phyloP scores from a whole-genome alignment of 2,329 filamentous ascomycete species.

The Eurotiales sp. region DNA sequence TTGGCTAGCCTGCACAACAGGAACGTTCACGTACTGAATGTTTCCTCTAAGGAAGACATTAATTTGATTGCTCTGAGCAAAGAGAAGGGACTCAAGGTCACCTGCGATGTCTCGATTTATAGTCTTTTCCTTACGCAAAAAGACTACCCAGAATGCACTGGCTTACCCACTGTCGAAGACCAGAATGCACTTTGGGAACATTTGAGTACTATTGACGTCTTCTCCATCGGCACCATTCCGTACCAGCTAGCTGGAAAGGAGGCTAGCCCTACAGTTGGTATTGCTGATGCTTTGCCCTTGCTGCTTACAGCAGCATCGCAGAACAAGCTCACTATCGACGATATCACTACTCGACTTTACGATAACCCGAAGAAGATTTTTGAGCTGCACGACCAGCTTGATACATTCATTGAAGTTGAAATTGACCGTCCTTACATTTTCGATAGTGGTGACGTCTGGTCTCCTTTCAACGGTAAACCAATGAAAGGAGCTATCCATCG shows the following conservation, averaged over 20 bases:
- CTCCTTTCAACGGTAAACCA: slow-evolving; percentile 66
- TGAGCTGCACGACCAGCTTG: slow-evolving; percentile 75
- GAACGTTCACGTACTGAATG: slow-evolving; percentile 74
- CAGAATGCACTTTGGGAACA: slow-evolving; percentile 73
- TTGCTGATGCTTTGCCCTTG: slow-evolving; percentile 69
- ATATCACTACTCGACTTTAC: slow-evolving; percentile 67
- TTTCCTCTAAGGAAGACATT: slow-evolving; percentile 79
- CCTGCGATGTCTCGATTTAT: slow-evolving; percentile 79
- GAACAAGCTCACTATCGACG: slow-evolving; percentile 68
- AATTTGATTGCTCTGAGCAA: slow-evolving; percentile 72
- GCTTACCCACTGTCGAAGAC: slow-evolving; percentile 63
- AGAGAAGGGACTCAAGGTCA: slow-evolving; percentile 75
- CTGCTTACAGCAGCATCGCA: slow-evolving; percentile 73
- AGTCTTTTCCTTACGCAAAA: slow-evolving; percentile 69
- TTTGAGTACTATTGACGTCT: slow-evolving; percentile 69
- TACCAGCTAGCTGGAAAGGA: slow-evolving; percentile 66
- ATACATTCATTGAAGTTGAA: slow-evolving; percentile 70
- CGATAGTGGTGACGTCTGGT: slow-evolving; percentile 55
- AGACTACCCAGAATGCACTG: slow-evolving; percentile 64
- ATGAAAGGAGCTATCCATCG: slow-evolving; percentile 69
- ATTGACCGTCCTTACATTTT: slow-evolving; percentile 67
- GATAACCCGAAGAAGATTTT: slow-evolving; percentile 79
- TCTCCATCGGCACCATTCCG: slow-evolving; percentile 73
- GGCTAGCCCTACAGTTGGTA: slow-evolving; percentile 61
- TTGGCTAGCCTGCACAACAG: slow-evolving; percentile 74